phyloP scores from a whole-genome alignment of 2,329 filamentous ascomycete species.

The Peltaster fructicola region DNA sequence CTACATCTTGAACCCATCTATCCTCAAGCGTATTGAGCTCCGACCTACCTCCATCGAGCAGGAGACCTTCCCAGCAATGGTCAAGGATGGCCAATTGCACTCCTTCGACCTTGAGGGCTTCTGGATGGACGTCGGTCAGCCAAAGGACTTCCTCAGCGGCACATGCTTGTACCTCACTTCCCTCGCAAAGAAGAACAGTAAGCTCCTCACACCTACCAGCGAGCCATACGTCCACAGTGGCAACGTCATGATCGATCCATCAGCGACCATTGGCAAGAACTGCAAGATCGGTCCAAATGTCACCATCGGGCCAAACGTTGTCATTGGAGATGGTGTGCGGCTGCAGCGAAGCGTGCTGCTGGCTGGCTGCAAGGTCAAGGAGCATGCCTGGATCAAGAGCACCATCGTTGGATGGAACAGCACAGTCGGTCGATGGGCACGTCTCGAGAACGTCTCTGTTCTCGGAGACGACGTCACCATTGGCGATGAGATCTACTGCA shows the following conservation, averaged over 20 bases:
- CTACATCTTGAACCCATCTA: constrained; percentile 89
- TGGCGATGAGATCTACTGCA: constrained; percentile 96
- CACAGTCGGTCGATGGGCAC: constrained; percentile 85
- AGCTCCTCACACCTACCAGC: constrained; percentile 49
- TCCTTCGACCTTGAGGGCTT: constrained; percentile 93
- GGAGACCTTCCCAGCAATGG: constrained; percentile 93
- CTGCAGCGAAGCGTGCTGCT: constrained; percentile 86
- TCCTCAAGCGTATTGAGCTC: constrained; percentile 82
- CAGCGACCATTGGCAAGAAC: constrained; percentile 93
- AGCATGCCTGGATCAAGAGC: constrained; percentile 97
- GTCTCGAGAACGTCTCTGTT: constrained; percentile 94
- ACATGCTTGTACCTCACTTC: constrained; percentile 94
- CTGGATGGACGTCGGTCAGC: constrained; percentile 99
- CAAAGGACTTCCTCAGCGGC: constrained; percentile 92
- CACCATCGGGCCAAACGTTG: constrained; percentile 80
- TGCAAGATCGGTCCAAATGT: constrained; percentile 97
- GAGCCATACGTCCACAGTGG: constrained; percentile 78
- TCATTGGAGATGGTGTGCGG: constrained; percentile 83
- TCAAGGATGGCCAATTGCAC: constrained; percentile 76
- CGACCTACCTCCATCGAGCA: constrained; percentile 96
- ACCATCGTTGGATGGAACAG: constrained; percentile 99
- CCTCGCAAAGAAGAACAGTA: constrained; percentile 74
- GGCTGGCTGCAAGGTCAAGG: constrained; percentile 83
- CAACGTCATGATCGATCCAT: constrained; percentile 87
- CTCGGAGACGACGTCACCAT: constrained; percentile 95